phyloP scores from a whole-genome alignment of 2,329 filamentous ascomycete genomes.

The Xylaria sp. region DNA sequence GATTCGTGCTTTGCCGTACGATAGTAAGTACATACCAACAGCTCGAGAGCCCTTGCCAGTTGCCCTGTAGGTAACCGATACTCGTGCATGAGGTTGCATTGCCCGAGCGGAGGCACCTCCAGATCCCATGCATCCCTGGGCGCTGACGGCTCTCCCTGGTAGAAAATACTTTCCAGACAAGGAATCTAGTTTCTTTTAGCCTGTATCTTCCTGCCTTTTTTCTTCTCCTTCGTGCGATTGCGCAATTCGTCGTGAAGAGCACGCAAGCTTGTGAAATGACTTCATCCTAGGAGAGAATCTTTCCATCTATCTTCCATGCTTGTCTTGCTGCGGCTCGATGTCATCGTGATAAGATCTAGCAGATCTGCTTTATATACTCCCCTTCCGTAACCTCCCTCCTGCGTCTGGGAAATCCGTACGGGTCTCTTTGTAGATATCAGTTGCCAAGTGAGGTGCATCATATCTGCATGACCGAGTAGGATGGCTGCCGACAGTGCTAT shows the following conservation, averaged over 20 bases:
- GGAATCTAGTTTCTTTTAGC: not conserved
- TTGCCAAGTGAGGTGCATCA: not conserved
- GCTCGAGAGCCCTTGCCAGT: not conserved
- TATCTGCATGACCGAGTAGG: constrained; percentile 1
- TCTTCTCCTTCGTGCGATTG: constrained; percentile 9
- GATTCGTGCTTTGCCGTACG: not conserved
- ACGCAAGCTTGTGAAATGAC: not conserved
- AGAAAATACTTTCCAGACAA: too few relatives aligned
- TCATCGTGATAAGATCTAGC: not conserved
- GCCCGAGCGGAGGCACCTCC: not conserved
- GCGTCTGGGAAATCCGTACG: not conserved
- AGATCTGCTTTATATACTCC: not conserved
- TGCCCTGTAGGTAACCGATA: not conserved
- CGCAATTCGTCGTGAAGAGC: constrained; percentile 7
- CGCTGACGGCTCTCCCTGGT: too few relatives aligned
- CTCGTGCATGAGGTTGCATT: not conserved
- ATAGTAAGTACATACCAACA: not conserved
- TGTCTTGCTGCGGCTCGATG: not conserved
- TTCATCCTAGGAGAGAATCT: not conserved
- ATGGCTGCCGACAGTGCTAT: constrained; percentile 14
- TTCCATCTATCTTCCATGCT: not conserved
- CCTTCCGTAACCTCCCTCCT: not conserved
- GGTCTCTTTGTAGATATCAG: not conserved
- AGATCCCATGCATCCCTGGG: not conserved
- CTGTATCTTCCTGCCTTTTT: not conserved